Conservation (phyloP, 306 rosid genomes). For the Cicer judaicum region DNA sequence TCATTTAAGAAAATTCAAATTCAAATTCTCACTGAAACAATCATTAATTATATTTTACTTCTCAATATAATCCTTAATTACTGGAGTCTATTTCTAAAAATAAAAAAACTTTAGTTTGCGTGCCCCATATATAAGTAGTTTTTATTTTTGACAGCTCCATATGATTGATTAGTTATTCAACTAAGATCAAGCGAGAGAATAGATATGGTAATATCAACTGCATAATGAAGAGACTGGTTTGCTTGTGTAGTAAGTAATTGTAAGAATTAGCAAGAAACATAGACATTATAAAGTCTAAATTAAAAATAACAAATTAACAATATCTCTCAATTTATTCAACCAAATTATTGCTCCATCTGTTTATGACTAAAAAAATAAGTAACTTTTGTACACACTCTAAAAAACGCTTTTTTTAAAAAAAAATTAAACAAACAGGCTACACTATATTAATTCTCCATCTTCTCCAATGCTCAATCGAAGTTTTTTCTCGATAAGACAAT, state of each 20-base stretch:
- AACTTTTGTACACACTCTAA: not conserved
- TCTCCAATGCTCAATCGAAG: not conserved
- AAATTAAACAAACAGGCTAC: not conserved
- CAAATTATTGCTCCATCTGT: too few relatives aligned
- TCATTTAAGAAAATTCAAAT: too few relatives aligned
- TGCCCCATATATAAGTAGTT: not conserved
- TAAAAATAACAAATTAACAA: not conserved
- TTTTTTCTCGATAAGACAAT: not conserved
- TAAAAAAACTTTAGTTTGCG: too few relatives aligned
- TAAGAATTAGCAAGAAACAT: not conserved
- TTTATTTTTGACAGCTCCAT: not conserved
- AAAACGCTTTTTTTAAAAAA: not conserved
- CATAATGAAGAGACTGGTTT: not conserved
- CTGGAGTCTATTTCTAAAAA: too few relatives aligned
- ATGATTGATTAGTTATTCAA: not conserved
- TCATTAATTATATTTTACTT: too few relatives aligned
- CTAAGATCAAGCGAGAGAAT: not conserved
- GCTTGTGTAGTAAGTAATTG: not conserved
- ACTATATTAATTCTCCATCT: not conserved
- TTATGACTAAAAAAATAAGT: not conserved
- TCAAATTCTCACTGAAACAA: too few relatives aligned
- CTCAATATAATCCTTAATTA: fast-evolving
- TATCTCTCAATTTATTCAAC: too few relatives aligned
- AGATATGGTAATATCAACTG: not conserved
- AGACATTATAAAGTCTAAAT: not conserved